Conservation (phyloP, 306 rosid species). For the barrel medic (Medicago truncatula) region MtrunA17r5.0-ANR NC_053049.1:4249001-4249500, state of each 20-base stretch:
- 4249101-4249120: too few relatives aligned
- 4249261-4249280: not conserved
- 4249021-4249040: too few relatives aligned
- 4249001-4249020: too few relatives aligned
- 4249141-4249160: too few relatives aligned
- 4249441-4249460: conserved; percentile 43
- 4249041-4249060: too few relatives aligned
- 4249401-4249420: conserved; percentile 43
- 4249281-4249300: conserved; percentile 32
- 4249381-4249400: conserved; percentile 22
- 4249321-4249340: conserved; percentile 34
- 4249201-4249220: conserved; percentile 31
- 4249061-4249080: too few relatives aligned
- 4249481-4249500: not conserved
- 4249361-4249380: conserved; percentile 32
- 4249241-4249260: not conserved
- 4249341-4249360: not conserved
- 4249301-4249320: conserved; percentile 41
- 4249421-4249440: conserved; percentile 35
- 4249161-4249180: too few relatives aligned
- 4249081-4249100: too few relatives aligned
- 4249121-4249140: too few relatives aligned
- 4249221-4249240: conserved; percentile 38
- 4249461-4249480: not conserved
- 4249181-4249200: conserved; percentile 4